A percentile compares a stretch with the other conserved stretches of the same genome.
Evolutionary conservation across 768 basidiomycete genomes (phyloP).

Genomic region (Boletus bicolor): DNA sequence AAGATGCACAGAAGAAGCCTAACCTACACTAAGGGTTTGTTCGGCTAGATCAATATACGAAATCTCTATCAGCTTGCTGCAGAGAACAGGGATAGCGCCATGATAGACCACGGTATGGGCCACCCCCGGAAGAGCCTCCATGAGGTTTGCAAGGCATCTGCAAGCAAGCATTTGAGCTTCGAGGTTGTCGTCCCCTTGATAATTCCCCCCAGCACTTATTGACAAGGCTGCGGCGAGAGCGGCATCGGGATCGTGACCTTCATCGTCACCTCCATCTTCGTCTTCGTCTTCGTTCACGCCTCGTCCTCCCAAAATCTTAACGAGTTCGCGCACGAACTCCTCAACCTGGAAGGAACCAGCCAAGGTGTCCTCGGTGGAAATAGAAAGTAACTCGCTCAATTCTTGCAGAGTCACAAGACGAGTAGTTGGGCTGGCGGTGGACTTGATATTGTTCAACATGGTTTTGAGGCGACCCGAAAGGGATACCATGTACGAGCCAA

Average conservation of each 20-base stretch:
- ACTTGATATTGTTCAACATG: conserved; percentile 85
- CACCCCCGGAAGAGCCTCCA: conserved; percentile 97
- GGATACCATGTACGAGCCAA: conserved; percentile 91
- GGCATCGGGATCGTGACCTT: conserved; percentile 77
- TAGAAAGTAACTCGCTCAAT: conserved; percentile 89
- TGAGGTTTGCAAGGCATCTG: conserved; percentile 93
- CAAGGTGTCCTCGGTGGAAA: conserved; percentile 96
- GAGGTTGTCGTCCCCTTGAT: conserved; percentile 79
- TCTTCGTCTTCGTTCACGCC: conserved; percentile 71
- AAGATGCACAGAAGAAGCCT: background rate
- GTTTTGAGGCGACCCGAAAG: conserved; percentile 85
- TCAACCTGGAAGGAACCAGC: conserved; percentile 96
- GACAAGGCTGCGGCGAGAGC: conserved; percentile 86
- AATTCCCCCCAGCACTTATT: conserved; percentile 66
- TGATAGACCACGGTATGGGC: conserved; percentile 98
- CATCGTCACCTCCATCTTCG: conserved; percentile 62
- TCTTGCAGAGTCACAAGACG: conserved; percentile 91
- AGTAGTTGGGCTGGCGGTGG: conserved; percentile 78
- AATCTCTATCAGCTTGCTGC: conserved; percentile 96
- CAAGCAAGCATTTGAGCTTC: conserved; percentile 97
- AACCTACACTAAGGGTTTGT: conserved; percentile 92
- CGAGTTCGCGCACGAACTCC: conserved; percentile 86
- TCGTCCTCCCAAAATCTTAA: conserved; percentile 83
- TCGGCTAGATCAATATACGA: conserved; percentile 98
- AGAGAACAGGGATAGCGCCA: conserved; percentile 96